Percentiles rank a stretch among this genome's conserved stretches.
Conservation (phyloP, 139 green algal species). For the Coelastrella sp. region DNA sequence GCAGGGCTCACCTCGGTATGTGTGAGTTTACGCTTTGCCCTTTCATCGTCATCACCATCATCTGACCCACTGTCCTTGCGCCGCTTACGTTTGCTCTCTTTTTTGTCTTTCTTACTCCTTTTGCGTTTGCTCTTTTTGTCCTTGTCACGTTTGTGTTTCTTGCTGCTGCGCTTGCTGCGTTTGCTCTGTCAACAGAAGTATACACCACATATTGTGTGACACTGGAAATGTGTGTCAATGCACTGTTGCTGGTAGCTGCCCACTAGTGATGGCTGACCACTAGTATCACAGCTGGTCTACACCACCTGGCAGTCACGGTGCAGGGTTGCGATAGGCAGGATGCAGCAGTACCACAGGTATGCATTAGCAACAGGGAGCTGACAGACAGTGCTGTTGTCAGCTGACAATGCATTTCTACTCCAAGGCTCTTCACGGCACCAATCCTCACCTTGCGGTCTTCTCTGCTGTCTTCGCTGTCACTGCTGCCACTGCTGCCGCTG, state of each 20-base stretch:
- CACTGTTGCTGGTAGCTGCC: too few relatives aligned
- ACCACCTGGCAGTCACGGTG: too few relatives aligned
- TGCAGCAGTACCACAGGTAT: too few relatives aligned
- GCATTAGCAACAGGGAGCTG: too few relatives aligned
- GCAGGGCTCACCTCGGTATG: slow-evolving; percentile 21
- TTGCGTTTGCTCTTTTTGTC: slow-evolving; percentile 52
- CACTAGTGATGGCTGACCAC: too few relatives aligned
- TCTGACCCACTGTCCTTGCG: slow-evolving; percentile 38
- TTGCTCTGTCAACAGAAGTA: slow-evolving; percentile 30
- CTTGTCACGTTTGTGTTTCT: slow-evolving; percentile 47
- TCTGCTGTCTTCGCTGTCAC: slow-evolving; percentile 33
- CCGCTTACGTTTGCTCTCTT: slow-evolving; percentile 54
- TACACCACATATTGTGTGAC: too few relatives aligned
- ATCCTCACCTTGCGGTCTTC: slow-evolving; percentile 40
- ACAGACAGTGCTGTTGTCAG: too few relatives aligned
- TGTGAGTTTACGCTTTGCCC: slow-evolving; percentile 8
- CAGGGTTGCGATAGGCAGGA: too few relatives aligned
- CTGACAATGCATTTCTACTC: too few relatives aligned
- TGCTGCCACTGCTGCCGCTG: slow-evolving; percentile 51
- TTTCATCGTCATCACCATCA: slow-evolving; percentile 20
- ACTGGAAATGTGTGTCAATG: too few relatives aligned
- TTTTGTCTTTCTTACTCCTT: slow-evolving; percentile 45
- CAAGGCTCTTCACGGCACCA: too few relatives aligned
- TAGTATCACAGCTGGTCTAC: too few relatives aligned
- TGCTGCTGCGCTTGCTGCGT: slow-evolving; percentile 34